Conservation (phyloP, 192 early-diverging fungal species). For the Glomus cerebriforme region DNA sequence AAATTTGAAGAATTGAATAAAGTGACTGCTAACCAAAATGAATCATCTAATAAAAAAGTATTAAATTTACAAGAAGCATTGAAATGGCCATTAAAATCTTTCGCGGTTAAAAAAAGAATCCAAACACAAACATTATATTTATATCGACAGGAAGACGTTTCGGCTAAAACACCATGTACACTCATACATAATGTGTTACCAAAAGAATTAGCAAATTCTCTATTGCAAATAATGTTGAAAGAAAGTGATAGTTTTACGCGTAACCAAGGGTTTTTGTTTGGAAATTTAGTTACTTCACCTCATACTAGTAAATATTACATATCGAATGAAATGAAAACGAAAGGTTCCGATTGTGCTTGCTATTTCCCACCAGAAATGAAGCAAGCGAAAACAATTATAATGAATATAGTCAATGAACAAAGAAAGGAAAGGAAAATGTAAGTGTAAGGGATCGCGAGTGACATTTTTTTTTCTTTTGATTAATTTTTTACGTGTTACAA, state of each 20-base stretch:
- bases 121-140: constrained; percentile 4
- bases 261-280: constrained; percentile 47
- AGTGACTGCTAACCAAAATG: no score
- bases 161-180: constrained; percentile 37
- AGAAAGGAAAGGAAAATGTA: constrained; percentile 28
- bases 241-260: constrained; percentile 43
- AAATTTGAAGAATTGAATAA: background rate
- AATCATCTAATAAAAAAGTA: no score
- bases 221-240: constrained; percentile 37
- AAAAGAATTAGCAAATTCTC: constrained; percentile 37
- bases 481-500: constrained; percentile 1
- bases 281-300: constrained; percentile 41
- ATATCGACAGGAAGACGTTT: constrained; percentile 39
- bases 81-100: background rate
- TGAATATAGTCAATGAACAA: constrained; percentile 39
- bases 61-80: background rate
- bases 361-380: constrained; percentile 42
- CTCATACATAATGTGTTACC: constrained; percentile 38
- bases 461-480: no score
- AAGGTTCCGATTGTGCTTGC: constrained; percentile 31
- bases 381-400: constrained; percentile 39
- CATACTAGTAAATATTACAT: constrained; percentile 40
- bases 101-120: background rate
- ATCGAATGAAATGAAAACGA: constrained; percentile 29
- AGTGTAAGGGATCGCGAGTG: no score